Evolutionary conservation across 495 filamentous ascomycete species (phyloP).

Genomic region (Aspergillus saccharolyticus): DNA sequence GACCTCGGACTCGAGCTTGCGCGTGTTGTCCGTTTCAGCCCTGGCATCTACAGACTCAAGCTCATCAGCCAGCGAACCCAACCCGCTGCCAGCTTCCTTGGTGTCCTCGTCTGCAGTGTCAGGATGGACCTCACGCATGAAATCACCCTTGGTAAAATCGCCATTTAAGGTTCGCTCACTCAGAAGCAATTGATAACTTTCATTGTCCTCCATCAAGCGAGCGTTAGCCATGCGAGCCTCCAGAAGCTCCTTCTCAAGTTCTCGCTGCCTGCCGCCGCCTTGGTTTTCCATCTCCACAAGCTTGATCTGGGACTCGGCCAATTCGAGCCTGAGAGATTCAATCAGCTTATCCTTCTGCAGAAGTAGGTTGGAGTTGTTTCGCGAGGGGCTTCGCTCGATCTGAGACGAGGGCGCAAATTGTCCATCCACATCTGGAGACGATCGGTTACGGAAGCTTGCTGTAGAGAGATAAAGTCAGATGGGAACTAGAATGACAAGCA

Average conservation of each 20-base stretch:
- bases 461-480: slow-evolving; percentile 19
- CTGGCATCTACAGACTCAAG: slow-evolving; percentile 60
- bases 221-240: slow-evolving; percentile 93
- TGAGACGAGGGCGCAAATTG: slow-evolving; percentile 87
- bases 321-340: slow-evolving; percentile 81
- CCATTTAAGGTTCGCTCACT: slow-evolving; percentile 91
- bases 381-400: slow-evolving; percentile 72
- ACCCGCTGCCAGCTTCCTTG: slow-evolving; percentile 34
- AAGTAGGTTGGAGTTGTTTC: slow-evolving; percentile 79
- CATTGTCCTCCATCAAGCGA: slow-evolving; percentile 94
- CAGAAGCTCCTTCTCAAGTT: slow-evolving; percentile 81
- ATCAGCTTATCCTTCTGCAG: slow-evolving; percentile 95
- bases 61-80: slow-evolving; percentile 80
- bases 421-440: slow-evolving; percentile 49
- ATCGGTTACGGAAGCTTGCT: slow-evolving; percentile 52
- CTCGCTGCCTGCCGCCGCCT: slow-evolving; percentile 75
- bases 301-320: slow-evolving; percentile 93
- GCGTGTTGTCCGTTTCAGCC: slow-evolving; percentile 52
- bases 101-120: slow-evolving; percentile 20
- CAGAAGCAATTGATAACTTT: slow-evolving; percentile 91
- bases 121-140: slow-evolving; percentile 55
- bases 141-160: slow-evolving; percentile 81
- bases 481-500: background rate
- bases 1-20: slow-evolving; percentile 71
- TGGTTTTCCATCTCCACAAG: slow-evolving; percentile 90